Evolutionary conservation across 192 early-diverging fungal species (phyloP), one percentile per base, ranked within the genome.

Genomic region (Thoreauomyces humboldtii): DNA sequence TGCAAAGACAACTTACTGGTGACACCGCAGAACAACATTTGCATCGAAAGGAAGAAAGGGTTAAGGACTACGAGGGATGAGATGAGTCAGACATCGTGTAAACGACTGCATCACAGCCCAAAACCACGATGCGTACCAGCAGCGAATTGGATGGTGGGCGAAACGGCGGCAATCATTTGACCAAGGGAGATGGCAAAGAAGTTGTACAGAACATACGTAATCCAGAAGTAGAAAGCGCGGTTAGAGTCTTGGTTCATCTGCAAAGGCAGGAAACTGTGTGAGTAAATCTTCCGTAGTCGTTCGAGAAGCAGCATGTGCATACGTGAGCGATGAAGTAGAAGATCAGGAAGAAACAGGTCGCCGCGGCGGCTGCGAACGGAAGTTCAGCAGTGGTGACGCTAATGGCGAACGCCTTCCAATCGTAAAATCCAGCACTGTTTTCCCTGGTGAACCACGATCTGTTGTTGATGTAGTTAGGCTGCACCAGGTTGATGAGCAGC

Each of bases 11-110:
- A 74, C 2, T 84, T 72, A 58, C 85, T 85, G 68, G 88, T 86
- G 44, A 89, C 76, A 69, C 88, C 88, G 47, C 80, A 78, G 75
- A 90, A 92, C 45, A 92, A 68, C 61, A 83, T 80, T 38, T 88
- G 76, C 59, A 86, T 73, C 1, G 83, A 81, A 2, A 88, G 79
- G 52, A 85, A 76, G 34, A 92, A 81, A 6, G 88, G 88, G 50
- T 87, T 87, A 32, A 89, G 50, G 59, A 89, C 70, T 1, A 83
- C 76, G 6, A n/a, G n/a, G n/a, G 50, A 17, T 46, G 44, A 17
- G 14, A 0, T 85, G 86, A 0, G 84, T 70, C 3, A 77, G 59
- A n/a, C n/a, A 12, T 41, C 9, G 38, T 41, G n/a, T 12, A n/a
- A 41, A 9, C 38, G n/a, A 41, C 38, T 12, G 17, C 17, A 17